A percentile compares a stretch with the other conserved stretches of the same genome.
These are phyloP conservation scores for Fusarium algeriense DNA, from an alignment of 2,329 filamentous ascomycete genomes.

Conservation along the genomic window DNA sequence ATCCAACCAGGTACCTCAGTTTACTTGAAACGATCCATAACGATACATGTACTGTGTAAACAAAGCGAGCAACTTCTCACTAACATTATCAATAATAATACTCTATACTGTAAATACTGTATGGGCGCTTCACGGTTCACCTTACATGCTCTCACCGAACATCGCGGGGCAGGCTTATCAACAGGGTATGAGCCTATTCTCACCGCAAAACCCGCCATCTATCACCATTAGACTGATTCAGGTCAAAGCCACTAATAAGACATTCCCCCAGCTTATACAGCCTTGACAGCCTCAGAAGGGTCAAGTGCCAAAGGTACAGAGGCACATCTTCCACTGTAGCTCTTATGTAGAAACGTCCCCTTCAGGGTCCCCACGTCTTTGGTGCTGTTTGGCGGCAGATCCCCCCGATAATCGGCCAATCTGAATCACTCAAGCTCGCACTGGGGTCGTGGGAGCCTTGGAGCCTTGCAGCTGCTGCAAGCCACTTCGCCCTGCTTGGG, in stretches of 20 bases:
- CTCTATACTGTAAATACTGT: constrained; percentile 9
- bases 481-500: constrained; percentile 29
- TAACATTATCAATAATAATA: neutral
- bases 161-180: constrained; percentile 42
- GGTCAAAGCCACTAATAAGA: constrained; percentile 26
- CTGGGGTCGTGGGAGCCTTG: constrained; percentile 32
- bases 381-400: constrained; percentile 30
- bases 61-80: constrained; percentile 1
- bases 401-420: constrained; percentile 41
- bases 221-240: constrained; percentile 9
- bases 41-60: constrained; percentile 16
- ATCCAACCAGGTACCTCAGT: constrained; percentile 28
- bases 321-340: constrained; percentile 23
- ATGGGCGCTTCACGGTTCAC: neutral
- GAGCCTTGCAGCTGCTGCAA: constrained; percentile 35
- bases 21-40: constrained; percentile 20
- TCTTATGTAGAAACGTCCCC: constrained; percentile 24
- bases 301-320: constrained; percentile 32
- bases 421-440: constrained; percentile 10
- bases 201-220: constrained; percentile 31
- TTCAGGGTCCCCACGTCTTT: constrained; percentile 40
- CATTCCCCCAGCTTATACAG: constrained; percentile 19
- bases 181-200: constrained; percentile 34
- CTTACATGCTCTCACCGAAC: constrained; percentile 22
- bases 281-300: constrained; percentile 32